phyloP scores from a whole-genome alignment of 2,329 filamentous ascomycete species.

The Juglanconis juglandina region DNA sequence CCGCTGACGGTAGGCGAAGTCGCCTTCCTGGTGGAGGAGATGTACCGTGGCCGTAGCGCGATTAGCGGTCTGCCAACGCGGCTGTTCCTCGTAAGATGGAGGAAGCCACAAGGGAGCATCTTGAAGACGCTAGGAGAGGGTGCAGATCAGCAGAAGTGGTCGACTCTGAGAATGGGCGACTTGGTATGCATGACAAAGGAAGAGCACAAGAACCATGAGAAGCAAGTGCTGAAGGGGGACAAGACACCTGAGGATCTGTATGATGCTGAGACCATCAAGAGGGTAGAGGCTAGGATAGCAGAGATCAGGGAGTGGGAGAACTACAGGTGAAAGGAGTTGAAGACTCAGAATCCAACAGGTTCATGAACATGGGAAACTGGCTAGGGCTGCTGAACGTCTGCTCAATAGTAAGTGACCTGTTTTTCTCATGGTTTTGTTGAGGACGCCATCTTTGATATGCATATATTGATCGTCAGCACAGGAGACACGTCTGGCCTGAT shows the following conservation, averaged over 20 bases:
- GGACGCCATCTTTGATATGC: background rate
- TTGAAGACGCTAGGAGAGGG: constrained; percentile 58
- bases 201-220: constrained; percentile 77
- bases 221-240: constrained; percentile 68
- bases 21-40: constrained; percentile 83
- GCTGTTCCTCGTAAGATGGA: constrained; percentile 78
- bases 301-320: constrained; percentile 64
- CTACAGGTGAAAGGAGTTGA: constrained; percentile 37
- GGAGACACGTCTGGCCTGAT: no score
- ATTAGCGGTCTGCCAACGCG: constrained; percentile 79
- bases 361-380: background rate
- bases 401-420: background rate
- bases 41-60: constrained; percentile 78
- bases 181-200: constrained; percentile 93
- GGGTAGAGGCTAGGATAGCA: constrained; percentile 62
- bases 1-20: constrained; percentile 78
- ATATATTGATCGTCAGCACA: no score
- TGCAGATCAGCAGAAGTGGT: constrained; percentile 72
- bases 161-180: constrained; percentile 65
- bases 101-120: constrained; percentile 58
- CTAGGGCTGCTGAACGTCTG: background rate
- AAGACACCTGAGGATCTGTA: constrained; percentile 72
- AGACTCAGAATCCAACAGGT: background rate
- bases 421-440: background rate
- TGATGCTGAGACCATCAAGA: constrained; percentile 60